Evolutionary conservation across 2,329 filamentous ascomycete species (phyloP), one percentile per base, ranked within the genome.

Genomic region (Fusarium zealandicum): DNA sequence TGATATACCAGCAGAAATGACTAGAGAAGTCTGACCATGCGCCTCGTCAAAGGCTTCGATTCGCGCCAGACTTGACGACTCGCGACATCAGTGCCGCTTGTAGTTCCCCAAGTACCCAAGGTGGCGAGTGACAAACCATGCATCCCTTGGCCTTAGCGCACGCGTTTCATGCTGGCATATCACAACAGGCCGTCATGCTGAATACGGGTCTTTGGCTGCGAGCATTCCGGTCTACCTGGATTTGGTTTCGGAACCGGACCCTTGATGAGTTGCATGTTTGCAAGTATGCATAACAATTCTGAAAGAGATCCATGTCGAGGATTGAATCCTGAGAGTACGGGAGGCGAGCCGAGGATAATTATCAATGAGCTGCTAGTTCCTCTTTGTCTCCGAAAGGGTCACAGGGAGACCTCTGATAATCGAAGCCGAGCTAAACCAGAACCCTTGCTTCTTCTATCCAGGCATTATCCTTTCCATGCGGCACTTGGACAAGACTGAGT

Each of bases 21-120:
- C 27, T 32, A 48, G 36, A 56, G 27, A 37, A 18, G 27, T 30
- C 40, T 13, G 31, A 17, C 35, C 17, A 30, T 43, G 27, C 31
- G n/a, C 13, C 47, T 27, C n/a, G n/a, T n/a, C 17, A 12, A 44
- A 47, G 16, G 25, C 18, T 40, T 61, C 44, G 58, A 59, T 59
- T 30, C 41, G 33, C 41, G 25, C 32, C 27, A 30, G 36, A 12
- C 25, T 48, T 38, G 30, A 55, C 35, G 39, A 42, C 31, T 44
- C 37, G 45, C 44, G 16, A 16, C 41, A 61, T 62, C 54, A 38
- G 16, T 12, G 28, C 13, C 13, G 31, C 25, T 22, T 38, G 39
- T 47, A 31, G 9, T 18, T 43, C n/a, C 8, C 20, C 38, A 7
- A 38, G 27, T n/a, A 37, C 33, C 20, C 32, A 25, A 41, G 20